Evolutionary conservation across 2,329 filamentous ascomycete genomes (phyloP).

Genomic region (Alternaria sp.): DNA sequence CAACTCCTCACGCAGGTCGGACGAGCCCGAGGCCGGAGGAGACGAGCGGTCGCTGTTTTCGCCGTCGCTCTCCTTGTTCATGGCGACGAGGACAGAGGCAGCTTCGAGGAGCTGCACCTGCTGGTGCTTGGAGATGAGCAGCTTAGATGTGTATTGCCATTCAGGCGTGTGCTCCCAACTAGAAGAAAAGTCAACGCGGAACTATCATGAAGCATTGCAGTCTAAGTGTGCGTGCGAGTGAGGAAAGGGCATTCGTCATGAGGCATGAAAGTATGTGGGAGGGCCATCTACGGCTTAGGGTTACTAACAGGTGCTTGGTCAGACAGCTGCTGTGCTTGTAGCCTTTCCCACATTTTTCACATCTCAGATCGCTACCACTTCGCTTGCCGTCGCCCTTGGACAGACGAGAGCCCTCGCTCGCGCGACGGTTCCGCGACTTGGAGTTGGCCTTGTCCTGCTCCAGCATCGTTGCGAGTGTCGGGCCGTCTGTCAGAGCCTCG

Average conservation of each 20-base stretch:
- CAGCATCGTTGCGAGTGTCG: constrained; percentile 61
- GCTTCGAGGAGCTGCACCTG: constrained; percentile 98
- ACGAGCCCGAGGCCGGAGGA: constrained; percentile 81
- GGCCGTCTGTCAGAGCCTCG: constrained; percentile 72
- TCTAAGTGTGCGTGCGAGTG: constrained; percentile 21
- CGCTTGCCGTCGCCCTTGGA: constrained; percentile 81
- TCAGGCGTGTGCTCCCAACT: constrained; percentile 99
- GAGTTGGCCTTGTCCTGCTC: constrained; percentile 58
- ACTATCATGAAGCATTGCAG: constrained; percentile 23
- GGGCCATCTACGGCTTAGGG: constrained; percentile 58
- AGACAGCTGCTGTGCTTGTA: constrained; percentile 99
- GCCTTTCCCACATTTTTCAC: constrained; percentile 97
- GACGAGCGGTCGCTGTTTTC: constrained; percentile 82
- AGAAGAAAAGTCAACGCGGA: constrained; percentile 51
- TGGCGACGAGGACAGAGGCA: constrained; percentile 91
- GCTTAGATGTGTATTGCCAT: constrained; percentile 96
- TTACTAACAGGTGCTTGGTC: constrained; percentile 99
- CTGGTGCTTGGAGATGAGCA: constrained; percentile 99
- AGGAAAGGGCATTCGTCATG: constrained; percentile 50
- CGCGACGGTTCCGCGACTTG: constrained; percentile 65
- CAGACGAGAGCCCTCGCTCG: constrained; percentile 87
- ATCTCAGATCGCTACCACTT: constrained; percentile 86
- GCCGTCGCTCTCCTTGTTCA: constrained; percentile 74
- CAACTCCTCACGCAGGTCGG: constrained; percentile 75
- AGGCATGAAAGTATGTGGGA: constrained; percentile 55